A percentile compares a stretch with the other conserved stretches of the same genome.
Conservation (phyloP, 2,329 filamentous ascomycete genomes). For the Thelonectria discophora region DNA sequence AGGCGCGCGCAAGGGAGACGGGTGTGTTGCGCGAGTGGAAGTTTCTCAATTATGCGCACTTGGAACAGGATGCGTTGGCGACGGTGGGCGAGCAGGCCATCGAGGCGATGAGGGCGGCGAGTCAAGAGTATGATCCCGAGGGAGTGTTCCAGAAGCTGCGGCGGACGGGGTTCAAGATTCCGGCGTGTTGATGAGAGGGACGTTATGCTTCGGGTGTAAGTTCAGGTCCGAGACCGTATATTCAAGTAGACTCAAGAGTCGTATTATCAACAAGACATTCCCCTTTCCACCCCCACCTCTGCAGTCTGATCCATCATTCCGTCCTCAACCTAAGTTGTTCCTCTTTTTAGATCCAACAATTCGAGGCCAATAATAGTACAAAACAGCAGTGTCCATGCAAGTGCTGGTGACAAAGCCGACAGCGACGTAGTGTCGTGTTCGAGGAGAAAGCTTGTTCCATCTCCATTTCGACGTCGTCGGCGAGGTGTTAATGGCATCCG, state of each 20-base stretch:
- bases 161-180: conserved; percentile 47
- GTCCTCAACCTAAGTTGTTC: not conserved
- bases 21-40: conserved; percentile 42
- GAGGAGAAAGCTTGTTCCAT: conserved; percentile 43
- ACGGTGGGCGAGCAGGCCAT: conserved; percentile 52
- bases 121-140: conserved; percentile 50
- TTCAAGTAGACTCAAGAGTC: conserved; percentile 5
- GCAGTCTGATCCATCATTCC: not conserved
- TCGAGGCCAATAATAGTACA: conserved; percentile 42
- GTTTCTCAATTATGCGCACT: conserved; percentile 57
- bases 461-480: conserved; percentile 23
- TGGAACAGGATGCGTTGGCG: conserved; percentile 49
- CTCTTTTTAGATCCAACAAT: conserved; percentile 28
- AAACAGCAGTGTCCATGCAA: conserved; percentile 38
- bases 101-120: conserved; percentile 43
- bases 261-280: not conserved
- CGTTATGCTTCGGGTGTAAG: not conserved
- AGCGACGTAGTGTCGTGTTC: conserved; percentile 39
- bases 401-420: conserved; percentile 32
- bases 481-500: conserved; percentile 6
- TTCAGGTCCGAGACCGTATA: not conserved
- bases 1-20: conserved; percentile 38
- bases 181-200: conserved; percentile 22
- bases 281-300: not conserved
- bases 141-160: conserved; percentile 50